Conservation (phyloP, 2,329 filamentous ascomycete genomes). For the Clonostachys solani region DNA sequence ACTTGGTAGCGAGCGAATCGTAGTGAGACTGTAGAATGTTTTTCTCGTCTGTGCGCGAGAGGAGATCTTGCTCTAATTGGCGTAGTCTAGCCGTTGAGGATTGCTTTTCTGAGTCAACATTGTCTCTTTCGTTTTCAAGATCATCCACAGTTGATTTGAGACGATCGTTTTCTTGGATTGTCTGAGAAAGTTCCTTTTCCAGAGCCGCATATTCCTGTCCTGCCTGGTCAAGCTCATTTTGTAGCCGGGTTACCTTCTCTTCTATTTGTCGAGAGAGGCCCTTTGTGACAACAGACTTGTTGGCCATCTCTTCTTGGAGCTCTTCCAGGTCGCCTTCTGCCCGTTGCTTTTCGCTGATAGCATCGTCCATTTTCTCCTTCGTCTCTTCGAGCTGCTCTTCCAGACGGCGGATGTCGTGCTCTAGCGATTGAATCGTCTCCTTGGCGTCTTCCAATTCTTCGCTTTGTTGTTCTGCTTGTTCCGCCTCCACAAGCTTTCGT, state of each 20-base stretch:
- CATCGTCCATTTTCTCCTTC: constrained; percentile 45
- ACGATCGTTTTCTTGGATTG: constrained; percentile 39
- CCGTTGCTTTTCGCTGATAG: constrained; percentile 47
- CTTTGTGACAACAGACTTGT: constrained; percentile 74
- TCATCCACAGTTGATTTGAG: constrained; percentile 39
- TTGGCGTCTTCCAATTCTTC: constrained; percentile 52
- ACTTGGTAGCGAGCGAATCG: constrained; percentile 63
- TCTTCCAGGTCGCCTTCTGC: constrained; percentile 59
- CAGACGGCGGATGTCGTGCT: constrained; percentile 47
- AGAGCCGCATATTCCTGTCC: constrained; percentile 44
- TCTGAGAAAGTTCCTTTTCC: constrained; percentile 43
- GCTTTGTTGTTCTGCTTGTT: constrained; percentile 47
- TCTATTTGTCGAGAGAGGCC: constrained; percentile 72
- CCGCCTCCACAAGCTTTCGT: constrained; percentile 46
- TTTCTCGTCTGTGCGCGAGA: constrained; percentile 60
- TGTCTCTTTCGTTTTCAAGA: constrained; percentile 18
- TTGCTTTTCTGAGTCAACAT: constrained; percentile 19
- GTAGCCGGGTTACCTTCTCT: constrained; percentile 62
- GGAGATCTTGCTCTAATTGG: constrained; percentile 54
- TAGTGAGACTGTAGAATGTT: constrained; percentile 65
- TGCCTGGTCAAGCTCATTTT: constrained; percentile 58
- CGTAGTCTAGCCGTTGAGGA: constrained; percentile 46
- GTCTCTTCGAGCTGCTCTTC: constrained; percentile 45
- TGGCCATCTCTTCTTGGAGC: constrained; percentile 71
- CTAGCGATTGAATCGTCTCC: constrained; percentile 55